These are phyloP conservation scores for Ustilago bromivora DNA, from an alignment of 1,284 basidiomycete genomes.

Conservation along the genomic window DNA sequence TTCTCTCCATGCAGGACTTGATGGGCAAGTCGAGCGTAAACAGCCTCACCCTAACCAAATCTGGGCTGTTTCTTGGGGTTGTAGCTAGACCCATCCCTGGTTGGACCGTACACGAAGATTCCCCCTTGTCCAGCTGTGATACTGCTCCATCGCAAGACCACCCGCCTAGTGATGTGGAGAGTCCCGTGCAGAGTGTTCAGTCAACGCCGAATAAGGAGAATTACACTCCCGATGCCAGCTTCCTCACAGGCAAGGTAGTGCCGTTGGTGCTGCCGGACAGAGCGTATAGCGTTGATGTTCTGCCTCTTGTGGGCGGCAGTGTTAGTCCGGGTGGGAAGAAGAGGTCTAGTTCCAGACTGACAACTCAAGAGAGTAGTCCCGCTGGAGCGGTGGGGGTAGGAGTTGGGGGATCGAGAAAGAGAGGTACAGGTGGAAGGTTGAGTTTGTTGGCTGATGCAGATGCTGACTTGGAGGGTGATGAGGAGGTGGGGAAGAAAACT, in stretches of 20 bases:
- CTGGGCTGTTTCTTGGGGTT: slow-evolving; percentile 38
- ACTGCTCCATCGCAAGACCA: slow-evolving; percentile 44
- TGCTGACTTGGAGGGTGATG: slow-evolving; percentile 13
- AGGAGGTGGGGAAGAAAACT: not conserved
- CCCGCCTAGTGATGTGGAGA: slow-evolving; percentile 11
- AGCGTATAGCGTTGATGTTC: slow-evolving; percentile 30
- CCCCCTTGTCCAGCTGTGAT: slow-evolving; percentile 14
- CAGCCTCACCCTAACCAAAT: slow-evolving; percentile 30
- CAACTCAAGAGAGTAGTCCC: not conserved
- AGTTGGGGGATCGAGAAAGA: slow-evolving; percentile 23
- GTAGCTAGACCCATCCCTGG: slow-evolving; percentile 33
- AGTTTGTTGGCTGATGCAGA: slow-evolving; percentile 44
- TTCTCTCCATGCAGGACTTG: not conserved
- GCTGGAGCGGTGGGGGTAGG: slow-evolving; percentile 6
- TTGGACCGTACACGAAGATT: slow-evolving; percentile 44
- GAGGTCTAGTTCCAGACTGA: slow-evolving; percentile 3
- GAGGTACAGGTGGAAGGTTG: slow-evolving; percentile 45
- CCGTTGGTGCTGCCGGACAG: slow-evolving; percentile 36
- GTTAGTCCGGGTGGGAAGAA: not conserved
- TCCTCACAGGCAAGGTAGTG: slow-evolving; percentile 28
- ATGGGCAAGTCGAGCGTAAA: slow-evolving; percentile 7
- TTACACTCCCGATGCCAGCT: slow-evolving; percentile 22
- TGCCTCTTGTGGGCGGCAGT: slow-evolving; percentile 1
- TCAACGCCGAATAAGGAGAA: slow-evolving; percentile 52
- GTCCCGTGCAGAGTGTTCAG: slow-evolving; percentile 1